phyloP scores from a whole-genome alignment of 495 filamentous ascomycete genomes.

The Xylaria venustula region DNA sequence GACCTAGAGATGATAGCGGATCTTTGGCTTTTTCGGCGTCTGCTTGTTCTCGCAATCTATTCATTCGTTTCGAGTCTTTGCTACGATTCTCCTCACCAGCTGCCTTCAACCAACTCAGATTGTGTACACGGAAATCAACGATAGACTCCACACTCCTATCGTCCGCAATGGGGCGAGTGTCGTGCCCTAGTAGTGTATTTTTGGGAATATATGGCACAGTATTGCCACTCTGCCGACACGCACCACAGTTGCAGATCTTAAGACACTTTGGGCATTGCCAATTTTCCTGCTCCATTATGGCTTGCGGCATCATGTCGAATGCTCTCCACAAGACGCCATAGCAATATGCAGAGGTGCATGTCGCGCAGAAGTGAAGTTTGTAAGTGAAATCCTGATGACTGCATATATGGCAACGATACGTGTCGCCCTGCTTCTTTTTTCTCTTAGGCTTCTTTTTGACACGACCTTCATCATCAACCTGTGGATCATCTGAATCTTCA shows the following conservation, averaged over 20 bases:
- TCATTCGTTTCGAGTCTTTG: conserved; percentile 50
- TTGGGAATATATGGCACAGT: conserved; percentile 72
- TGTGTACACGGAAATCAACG: conserved; percentile 81
- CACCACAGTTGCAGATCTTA: conserved; percentile 78
- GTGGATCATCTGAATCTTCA: conserved; percentile 42
- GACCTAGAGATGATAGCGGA: conserved; percentile 21
- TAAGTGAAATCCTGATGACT: conserved; percentile 69
- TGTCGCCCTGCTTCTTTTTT: conserved; percentile 44
- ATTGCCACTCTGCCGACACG: conserved; percentile 56
- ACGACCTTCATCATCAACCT: conserved; percentile 52
- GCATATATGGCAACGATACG: conserved; percentile 78
- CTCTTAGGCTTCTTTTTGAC: conserved; percentile 45
- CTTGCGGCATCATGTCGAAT: conserved; percentile 80
- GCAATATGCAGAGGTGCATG: conserved; percentile 74
- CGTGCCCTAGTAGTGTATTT: conserved; percentile 80
- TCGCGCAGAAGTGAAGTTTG: conserved; percentile 76
- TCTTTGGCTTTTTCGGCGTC: conserved; percentile 53
- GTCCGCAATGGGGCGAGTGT: conserved; percentile 85
- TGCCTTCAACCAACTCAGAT: conserved; percentile 69
- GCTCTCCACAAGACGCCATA: conserved; percentile 86
- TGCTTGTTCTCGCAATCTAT: conserved; percentile 49
- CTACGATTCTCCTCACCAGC: conserved; percentile 50
- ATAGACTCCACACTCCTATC: conserved; percentile 82
- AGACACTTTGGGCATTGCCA: conserved; percentile 89
- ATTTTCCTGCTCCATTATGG: conserved; percentile 69